Conservation (phyloP, 208 protist species). For the Acanthamoeba royreba region DNA sequence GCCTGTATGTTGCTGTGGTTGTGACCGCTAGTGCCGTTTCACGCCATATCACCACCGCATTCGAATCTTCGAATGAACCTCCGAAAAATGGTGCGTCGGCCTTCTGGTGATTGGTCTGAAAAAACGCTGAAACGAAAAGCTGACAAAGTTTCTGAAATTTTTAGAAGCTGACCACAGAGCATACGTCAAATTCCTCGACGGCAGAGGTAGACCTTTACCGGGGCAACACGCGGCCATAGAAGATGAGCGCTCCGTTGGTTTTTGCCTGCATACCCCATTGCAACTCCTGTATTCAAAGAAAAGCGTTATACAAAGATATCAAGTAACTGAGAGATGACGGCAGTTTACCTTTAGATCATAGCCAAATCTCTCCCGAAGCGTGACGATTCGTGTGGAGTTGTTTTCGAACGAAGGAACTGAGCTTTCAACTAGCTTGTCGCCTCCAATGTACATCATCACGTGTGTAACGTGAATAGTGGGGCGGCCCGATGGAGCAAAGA, state of each 20-base stretch:
- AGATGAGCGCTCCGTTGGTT: neutral
- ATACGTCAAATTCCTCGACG: too few relatives aligned
- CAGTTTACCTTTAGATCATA: neutral
- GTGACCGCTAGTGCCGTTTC: too few relatives aligned
- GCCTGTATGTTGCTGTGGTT: too few relatives aligned
- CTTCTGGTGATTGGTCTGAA: too few relatives aligned
- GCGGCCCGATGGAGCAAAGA: neutral
- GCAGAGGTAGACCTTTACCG: too few relatives aligned
- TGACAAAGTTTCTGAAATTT: too few relatives aligned
- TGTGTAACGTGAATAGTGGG: neutral
- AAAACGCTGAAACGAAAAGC: too few relatives aligned
- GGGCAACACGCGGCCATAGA: neutral
- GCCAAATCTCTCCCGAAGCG: neutral
- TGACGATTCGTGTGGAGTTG: slow-evolving; percentile 38
- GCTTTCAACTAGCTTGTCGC: slow-evolving; percentile 9
- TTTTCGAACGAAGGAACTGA: neutral
- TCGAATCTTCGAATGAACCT: too few relatives aligned
- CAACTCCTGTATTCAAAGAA: neutral
- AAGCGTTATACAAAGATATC: too few relatives aligned
- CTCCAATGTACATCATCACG: slow-evolving; percentile 44
- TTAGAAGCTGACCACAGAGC: too few relatives aligned
- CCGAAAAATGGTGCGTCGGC: too few relatives aligned
- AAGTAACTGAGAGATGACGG: neutral
- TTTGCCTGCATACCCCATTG: neutral
- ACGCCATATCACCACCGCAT: too few relatives aligned